phyloP scores from a whole-genome alignment of 139 green algal species.

The Zygnema circumcarinatum region DNA sequence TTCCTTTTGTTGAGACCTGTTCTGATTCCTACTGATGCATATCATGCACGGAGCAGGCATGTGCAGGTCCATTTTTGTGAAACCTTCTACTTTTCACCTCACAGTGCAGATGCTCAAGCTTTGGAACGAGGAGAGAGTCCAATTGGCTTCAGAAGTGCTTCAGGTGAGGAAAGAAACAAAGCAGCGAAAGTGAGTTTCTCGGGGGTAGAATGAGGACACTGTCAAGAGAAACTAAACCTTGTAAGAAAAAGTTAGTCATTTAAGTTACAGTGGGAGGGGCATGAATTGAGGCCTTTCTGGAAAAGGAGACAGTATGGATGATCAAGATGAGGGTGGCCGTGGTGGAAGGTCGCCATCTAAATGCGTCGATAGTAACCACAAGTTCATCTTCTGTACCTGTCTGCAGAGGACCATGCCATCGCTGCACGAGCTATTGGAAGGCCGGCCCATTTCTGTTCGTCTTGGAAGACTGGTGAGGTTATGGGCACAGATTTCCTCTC shows the following conservation, averaged over 20 bases:
- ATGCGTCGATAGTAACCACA: no score
- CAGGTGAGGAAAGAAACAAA: conserved; percentile 30
- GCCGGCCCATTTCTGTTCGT: conserved; percentile 4
- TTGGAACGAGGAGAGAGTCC: conserved; percentile 27
- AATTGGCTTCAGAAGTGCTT: conserved; percentile 15
- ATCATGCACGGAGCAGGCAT: no score
- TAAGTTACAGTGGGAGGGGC: background rate
- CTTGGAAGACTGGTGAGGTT: conserved; percentile 37
- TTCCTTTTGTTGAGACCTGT: no score
- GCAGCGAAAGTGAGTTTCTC: no score
- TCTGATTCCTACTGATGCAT: no score
- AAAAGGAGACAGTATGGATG: background rate
- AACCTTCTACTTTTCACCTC: conserved; percentile 40
- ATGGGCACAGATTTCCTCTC: background rate
- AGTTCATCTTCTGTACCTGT: background rate
- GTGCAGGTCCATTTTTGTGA: conserved; percentile 52
- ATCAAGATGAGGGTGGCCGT: background rate
- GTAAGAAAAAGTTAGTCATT: background rate
- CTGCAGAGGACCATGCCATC: conserved; percentile 18
- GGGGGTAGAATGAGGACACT: no score
- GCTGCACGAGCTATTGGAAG: conserved; percentile 23
- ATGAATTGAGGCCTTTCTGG: background rate
- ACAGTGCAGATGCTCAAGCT: conserved; percentile 59
- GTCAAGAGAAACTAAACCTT: background rate
- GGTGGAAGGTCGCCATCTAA: no score